Evolutionary conservation across 1,284 basidiomycete genomes (phyloP).

Genomic region (Puccinia coronata): DNA sequence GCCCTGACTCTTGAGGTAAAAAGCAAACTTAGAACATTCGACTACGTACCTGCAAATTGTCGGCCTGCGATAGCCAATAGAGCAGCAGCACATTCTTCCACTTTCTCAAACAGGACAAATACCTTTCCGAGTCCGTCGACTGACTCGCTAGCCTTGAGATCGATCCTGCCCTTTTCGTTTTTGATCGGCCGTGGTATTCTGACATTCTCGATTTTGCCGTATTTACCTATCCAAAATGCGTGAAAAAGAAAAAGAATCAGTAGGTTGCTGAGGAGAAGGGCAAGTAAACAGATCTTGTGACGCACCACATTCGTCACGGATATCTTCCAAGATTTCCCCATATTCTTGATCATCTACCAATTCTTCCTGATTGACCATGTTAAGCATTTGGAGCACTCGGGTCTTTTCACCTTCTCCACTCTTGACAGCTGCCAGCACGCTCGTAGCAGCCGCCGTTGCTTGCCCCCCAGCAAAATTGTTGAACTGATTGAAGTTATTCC

Average conservation of each 20-base stretch:
- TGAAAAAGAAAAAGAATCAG: background rate
- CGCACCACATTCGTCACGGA: conserved; percentile 78
- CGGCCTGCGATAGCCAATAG: conserved; percentile 56
- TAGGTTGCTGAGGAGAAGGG: background rate
- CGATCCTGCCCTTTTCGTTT: conserved; percentile 54
- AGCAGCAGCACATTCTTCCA: conserved; percentile 55
- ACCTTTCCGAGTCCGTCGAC: conserved; percentile 57
- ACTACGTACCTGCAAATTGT: conserved; percentile 52
- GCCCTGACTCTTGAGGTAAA: background rate
- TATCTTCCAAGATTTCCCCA: conserved; percentile 87
- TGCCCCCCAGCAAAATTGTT: conserved; percentile 57
- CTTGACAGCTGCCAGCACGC: conserved; percentile 50
- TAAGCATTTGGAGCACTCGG: conserved; percentile 91
- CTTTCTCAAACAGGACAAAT: conserved; percentile 57
- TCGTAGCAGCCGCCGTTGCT: conserved; percentile 53
- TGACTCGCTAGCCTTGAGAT: conserved; percentile 55
- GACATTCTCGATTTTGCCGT: conserved; percentile 79
- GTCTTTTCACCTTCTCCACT: conserved; percentile 64
- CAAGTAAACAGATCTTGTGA: background rate
- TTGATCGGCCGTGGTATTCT: conserved; percentile 78
- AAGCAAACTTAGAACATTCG: background rate
- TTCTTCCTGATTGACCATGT: conserved; percentile 97
- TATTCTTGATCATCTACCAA: conserved; percentile 88
- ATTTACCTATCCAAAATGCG: conserved; percentile 62
- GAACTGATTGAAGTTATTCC: conserved; percentile 58